A percentile compares a stretch with the other conserved stretches of the same genome.
phyloP scores from a whole-genome alignment of 768 basidiomycete genomes.

The Crepidotus variabilis region DNA sequence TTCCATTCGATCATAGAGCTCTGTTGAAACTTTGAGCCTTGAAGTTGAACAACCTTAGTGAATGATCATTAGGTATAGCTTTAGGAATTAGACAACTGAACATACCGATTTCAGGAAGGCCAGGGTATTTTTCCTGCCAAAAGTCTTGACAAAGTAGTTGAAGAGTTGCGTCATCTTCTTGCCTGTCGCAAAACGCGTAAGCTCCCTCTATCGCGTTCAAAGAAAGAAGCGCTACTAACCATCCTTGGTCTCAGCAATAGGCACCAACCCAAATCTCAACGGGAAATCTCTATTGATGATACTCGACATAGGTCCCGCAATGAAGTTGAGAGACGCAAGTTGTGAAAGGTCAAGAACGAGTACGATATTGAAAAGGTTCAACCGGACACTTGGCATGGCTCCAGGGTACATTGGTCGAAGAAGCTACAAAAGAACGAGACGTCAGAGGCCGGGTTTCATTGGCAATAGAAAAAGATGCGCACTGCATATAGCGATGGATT shows the following conservation, averaged over 20 bases:
- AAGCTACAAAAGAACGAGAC: constrained; percentile 40
- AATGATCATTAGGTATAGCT: background rate
- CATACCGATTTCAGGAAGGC: constrained; percentile 54
- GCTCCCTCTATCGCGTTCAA: background rate
- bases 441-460: background rate
- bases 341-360: constrained; percentile 79
- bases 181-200: constrained; percentile 32
- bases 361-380: constrained; percentile 83
- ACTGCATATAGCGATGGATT: constrained; percentile 48
- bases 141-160: constrained; percentile 58
- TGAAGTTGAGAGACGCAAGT: constrained; percentile 51
- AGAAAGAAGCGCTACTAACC: constrained; percentile 20
- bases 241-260: constrained; percentile 52
- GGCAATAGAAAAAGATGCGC: constrained; percentile 14
- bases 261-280: constrained; percentile 84
- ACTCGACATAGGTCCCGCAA: constrained; percentile 58
- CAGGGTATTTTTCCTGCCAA: constrained; percentile 63
- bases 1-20: constrained; percentile 39
- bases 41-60: constrained; percentile 10
- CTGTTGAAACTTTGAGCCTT: constrained; percentile 25
- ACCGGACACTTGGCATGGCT: constrained; percentile 65
- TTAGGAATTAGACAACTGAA: background rate
- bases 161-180: constrained; percentile 69
- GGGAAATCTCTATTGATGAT: constrained; percentile 75
- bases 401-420: constrained; percentile 80